These are phyloP conservation scores for Schizochytrium sp. DNA, from an alignment of 108 stramenopile species.

Conservation along the genomic window DNA sequence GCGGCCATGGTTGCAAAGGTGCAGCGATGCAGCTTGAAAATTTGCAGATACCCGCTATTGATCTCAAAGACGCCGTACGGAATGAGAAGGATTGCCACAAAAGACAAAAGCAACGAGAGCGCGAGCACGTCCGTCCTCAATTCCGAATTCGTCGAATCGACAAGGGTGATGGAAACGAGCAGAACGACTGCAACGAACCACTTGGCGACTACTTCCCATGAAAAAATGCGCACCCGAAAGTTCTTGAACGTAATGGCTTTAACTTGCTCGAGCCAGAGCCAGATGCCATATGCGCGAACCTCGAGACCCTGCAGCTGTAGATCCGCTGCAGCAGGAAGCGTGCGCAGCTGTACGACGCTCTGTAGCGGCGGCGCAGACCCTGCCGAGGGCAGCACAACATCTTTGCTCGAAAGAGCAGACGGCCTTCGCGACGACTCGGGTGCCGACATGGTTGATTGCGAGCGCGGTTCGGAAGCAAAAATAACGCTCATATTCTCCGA, in stretches of 20 bases:
- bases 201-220: background rate
- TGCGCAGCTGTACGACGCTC: background rate
- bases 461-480: background rate
- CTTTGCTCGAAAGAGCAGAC: background rate
- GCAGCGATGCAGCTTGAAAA: conserved; percentile 9
- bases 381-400: no score
- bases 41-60: background rate
- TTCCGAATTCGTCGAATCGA: background rate
- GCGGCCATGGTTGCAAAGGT: background rate
- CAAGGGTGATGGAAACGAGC: background rate
- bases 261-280: background rate
- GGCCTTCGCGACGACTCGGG: background rate
- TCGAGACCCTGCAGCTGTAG: background rate
- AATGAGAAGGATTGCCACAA: background rate
- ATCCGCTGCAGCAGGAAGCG: background rate
- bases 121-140: background rate
- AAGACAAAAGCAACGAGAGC: background rate
- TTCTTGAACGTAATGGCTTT: background rate
- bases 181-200: background rate
- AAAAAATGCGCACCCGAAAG: background rate
- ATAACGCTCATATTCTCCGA: background rate
- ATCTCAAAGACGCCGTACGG: background rate
- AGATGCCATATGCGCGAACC: background rate
- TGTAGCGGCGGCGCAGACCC: background rate
- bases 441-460: background rate